These are phyloP conservation scores for Sporobolomyces phaffii DNA, from an alignment of 768 basidiomycete genomes.

Conservation along the genomic window DNA sequence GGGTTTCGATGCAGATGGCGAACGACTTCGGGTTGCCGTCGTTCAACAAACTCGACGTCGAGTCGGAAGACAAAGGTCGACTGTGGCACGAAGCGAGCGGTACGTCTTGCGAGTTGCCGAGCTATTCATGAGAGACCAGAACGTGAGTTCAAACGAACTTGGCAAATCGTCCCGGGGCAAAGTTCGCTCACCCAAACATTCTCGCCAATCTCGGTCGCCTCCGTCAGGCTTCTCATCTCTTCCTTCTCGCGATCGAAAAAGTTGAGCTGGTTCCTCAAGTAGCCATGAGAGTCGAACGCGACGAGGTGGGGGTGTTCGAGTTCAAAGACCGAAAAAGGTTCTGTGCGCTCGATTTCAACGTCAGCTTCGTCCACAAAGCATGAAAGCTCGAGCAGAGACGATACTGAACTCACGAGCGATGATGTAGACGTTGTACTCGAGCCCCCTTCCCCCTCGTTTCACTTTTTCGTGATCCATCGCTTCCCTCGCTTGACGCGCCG, in stretches of 20 bases:
- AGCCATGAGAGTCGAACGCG: conserved; percentile 44
- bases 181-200: conserved; percentile 44
- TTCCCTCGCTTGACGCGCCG: conserved; percentile 33
- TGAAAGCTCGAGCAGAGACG: background rate
- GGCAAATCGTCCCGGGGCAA: background rate
- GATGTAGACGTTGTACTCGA: conserved; percentile 68
- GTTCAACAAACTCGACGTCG: conserved; percentile 47
- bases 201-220: conserved; percentile 64
- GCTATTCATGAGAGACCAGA: conserved; percentile 29
- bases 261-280: conserved; percentile 52
- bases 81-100: conserved; percentile 49
- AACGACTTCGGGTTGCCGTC: conserved; percentile 57
- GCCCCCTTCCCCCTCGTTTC: conserved; percentile 4
- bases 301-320: conserved; percentile 45
- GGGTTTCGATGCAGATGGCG: conserved; percentile 82
- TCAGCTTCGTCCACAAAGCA: too few relatives aligned
- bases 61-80: conserved; percentile 27
- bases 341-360: conserved; percentile 25
- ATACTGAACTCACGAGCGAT: conserved; percentile 53
- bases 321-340: conserved; percentile 47
- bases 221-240: conserved; percentile 82
- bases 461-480: conserved; percentile 29
- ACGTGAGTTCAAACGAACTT: background rate
- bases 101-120: conserved; percentile 79
- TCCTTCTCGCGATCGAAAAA: conserved; percentile 78